Evolutionary conservation across 192 early-diverging fungal genomes (phyloP), one percentile per base, ranked within the genome.

Genomic region (Coemansia reversa): DNA sequence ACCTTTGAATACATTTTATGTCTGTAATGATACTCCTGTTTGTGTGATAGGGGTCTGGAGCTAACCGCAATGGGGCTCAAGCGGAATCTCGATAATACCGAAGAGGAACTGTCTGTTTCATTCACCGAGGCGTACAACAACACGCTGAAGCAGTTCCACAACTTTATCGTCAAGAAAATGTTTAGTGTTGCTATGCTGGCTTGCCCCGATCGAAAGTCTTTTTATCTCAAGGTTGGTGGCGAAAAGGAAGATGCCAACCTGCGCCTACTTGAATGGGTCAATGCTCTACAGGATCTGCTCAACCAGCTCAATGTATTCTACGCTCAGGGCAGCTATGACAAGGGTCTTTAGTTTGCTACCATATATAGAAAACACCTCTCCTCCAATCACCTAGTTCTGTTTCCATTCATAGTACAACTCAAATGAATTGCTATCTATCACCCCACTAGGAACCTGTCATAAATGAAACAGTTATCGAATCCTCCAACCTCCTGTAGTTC

Each of bases 131-230:
- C 90, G 27, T 93, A 93, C 71, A 82, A 84, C 59, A 65, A 24
- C 25, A 93, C 92, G 29, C 83, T 93, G 50, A 85, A 74, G 60
- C 82, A 85, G 75, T 86, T 76, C 80, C 92, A 93, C 70, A 76
- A 83, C 62, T 83, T 91, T 58, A 45, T 93, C 25, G 78, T 92
- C 63, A 83, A 85, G 54, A 84, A 84, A 5, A 77, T 88, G 50
- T 93, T 93, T 63, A 33, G 71, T 57, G 82, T 92, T 80, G 72
- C 72, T 8, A 97, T 98, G 94, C 88, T 87, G 69, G 92, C 92
- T 11, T 97, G 94, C 76, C 96, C 96, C 22, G 85, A 87, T 65
- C 92, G 94, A 55, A 85, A 85, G 42, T 88, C 90, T 62, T 97
- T 98, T 77, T 98, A 94, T 74, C 83, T 81, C 27, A 93, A 92